Percentiles rank a stretch among this genome's conserved stretches.
These are phyloP conservation scores for Physcomitrium patens DNA, from an alignment of 225 moss, liverwort and hornwort genomes.

Conservation along the genomic window DNA sequence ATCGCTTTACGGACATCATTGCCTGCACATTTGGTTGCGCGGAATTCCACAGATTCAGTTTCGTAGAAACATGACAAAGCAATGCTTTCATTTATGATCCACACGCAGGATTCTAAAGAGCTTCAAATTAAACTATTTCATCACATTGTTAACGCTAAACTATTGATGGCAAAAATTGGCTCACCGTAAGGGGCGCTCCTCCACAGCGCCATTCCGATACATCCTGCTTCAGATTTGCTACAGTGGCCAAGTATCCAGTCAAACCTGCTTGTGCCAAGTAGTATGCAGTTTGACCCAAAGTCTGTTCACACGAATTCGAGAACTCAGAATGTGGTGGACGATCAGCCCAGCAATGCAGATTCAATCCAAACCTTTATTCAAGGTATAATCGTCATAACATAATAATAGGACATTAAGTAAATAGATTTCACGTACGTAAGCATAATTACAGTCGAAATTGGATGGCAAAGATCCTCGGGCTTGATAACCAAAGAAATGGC, in stretches of 20 bases:
- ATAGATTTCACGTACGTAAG: conserved; percentile 64
- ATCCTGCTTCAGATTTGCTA: conserved; percentile 89
- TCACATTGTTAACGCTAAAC: neutral
- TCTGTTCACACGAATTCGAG: conserved; percentile 47
- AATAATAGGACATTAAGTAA: neutral
- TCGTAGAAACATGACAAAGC: neutral
- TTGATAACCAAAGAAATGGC: conserved; percentile 99
- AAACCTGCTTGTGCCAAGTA: conserved; percentile 86
- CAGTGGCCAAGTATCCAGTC: conserved; percentile 94
- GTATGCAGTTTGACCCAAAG: conserved; percentile 88
- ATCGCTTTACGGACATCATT: conserved; percentile 99
- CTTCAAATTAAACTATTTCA: conserved; percentile 1
- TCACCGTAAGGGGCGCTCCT: conserved; percentile 92
- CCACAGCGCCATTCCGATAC: conserved; percentile 89
- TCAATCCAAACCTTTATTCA: neutral
- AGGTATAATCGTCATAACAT: neutral
- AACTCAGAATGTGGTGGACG: conserved; percentile 26
- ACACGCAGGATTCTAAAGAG: neutral
- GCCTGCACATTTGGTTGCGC: conserved; percentile 51
- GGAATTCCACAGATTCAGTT: conserved; percentile 14
- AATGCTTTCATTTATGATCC: neutral
- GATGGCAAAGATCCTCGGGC: conserved; percentile 97
- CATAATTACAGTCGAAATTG: conserved; percentile 96
- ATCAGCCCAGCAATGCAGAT: neutral
- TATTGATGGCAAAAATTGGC: conserved; percentile 16